These are phyloP conservation scores for Neurospora sp. DNA, from an alignment of 495 filamentous ascomycete species.

Conservation along the genomic window DNA sequence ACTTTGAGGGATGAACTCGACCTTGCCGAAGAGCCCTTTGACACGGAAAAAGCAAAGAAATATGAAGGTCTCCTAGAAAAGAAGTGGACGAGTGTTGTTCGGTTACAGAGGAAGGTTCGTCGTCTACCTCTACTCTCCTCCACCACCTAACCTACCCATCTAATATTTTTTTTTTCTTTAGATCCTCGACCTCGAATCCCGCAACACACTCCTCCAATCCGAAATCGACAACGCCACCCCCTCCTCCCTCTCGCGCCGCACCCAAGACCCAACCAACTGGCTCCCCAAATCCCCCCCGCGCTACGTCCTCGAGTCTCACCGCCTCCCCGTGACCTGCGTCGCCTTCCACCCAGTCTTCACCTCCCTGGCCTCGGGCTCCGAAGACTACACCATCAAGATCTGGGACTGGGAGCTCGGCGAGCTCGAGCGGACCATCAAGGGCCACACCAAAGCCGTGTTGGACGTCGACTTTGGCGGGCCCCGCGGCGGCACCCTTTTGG, in stretches of 20 bases:
- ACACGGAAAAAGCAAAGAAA: conserved; percentile 65
- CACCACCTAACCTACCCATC: neutral
- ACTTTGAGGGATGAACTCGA: conserved; percentile 53
- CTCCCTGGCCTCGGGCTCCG: conserved; percentile 78
- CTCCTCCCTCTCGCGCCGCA: conserved; percentile 48
- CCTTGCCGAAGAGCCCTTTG: conserved; percentile 53
- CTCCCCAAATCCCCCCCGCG: conserved; percentile 65
- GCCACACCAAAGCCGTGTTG: conserved; percentile 76
- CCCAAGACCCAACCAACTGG: conserved; percentile 75
- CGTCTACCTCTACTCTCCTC: neutral
- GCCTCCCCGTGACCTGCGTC: conserved; percentile 65
- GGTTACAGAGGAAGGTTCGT: conserved; percentile 74
- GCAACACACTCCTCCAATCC: conserved; percentile 55
- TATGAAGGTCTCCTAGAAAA: conserved; percentile 81
- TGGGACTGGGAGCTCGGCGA: conserved; percentile 96
- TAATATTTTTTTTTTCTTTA: conserved; percentile 15
- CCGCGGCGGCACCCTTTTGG: conserved; percentile 66
- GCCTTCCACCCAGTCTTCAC: conserved; percentile 91
- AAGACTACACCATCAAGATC: conserved; percentile 76
- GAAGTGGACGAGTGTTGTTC: conserved; percentile 84
- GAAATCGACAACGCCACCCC: conserved; percentile 81
- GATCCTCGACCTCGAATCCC: conserved; percentile 85
- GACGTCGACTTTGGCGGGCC: conserved; percentile 87
- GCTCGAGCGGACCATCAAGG: conserved; percentile 78
- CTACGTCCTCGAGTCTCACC: conserved; percentile 73